Evolutionary conservation across 768 basidiomycete genomes (phyloP), one percentile per base, ranked within the genome.

Genomic region (Pleurotus djamor): DNA sequence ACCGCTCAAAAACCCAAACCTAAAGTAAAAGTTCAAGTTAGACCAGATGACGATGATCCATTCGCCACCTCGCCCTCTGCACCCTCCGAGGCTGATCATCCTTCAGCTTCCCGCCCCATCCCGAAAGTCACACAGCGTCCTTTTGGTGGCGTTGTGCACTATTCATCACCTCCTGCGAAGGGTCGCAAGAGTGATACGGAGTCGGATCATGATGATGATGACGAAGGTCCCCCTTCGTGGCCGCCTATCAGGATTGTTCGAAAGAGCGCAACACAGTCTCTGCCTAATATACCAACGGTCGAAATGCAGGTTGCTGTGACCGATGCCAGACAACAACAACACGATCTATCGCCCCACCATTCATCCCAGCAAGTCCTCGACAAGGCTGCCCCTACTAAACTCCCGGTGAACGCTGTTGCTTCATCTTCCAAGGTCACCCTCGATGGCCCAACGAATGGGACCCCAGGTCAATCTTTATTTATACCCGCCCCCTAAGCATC

Each of bases 81-180:
- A 17, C 36, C 52, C 9, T 13, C 36, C 52, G 16, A 12, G 1
- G n/a, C n/a, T 21, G 17, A 50, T 12, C 49, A 33, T 50, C 49
- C 21, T 16, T 9, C 17, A 4, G 5, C 54, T 1, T 8, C 12
- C 17, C 57, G 35, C 43, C 58, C 58, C 34, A 59, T 35, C 21
- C 60, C 61, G 4, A 58, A 54, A 35, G 37, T 33, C 2, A 57
- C 63, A 32, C 49, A 48, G 32, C 41, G 54, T n/a, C 37, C 54
- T 12, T 56, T 56, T 56, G 37, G 54, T 12, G 54, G 54, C 3
- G 14, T 17, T 21, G 41, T 56, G 3, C 37, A 43, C 28, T 44
- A 43, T 41, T 43, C 41, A 2, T 56, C 54, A 6, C 54, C 54
- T 5, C 54, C n/a, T 4, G 9, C 4, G 10, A 43, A 32, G 28